Conservation (phyloP, 495 filamentous ascomycete species). For the Penicillium parvum region DNA sequence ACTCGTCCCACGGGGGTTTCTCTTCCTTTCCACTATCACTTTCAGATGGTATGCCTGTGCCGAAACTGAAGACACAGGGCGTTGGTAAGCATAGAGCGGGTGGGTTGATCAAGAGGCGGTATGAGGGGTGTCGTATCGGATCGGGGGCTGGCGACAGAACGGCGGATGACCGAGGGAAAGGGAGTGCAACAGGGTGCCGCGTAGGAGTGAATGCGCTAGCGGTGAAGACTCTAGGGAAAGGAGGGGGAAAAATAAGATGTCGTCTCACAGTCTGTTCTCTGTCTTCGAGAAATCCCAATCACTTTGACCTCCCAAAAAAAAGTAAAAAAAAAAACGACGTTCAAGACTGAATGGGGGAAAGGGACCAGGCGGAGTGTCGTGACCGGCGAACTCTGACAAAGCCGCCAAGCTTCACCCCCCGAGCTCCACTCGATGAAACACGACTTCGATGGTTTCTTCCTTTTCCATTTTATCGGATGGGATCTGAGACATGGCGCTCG, state of each 20-base stretch:
- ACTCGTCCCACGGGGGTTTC: not conserved
- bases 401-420: conserved; percentile 24
- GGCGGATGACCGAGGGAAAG: conserved; percentile 18
- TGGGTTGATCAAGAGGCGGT: not conserved
- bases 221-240: too few relatives aligned
- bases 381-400: conserved; percentile 26
- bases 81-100: conserved; percentile 1
- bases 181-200: too few relatives aligned
- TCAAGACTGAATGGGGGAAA: too few relatives aligned
- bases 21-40: too few relatives aligned
- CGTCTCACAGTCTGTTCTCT: too few relatives aligned
- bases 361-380: conserved; percentile 29
- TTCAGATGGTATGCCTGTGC: too few relatives aligned
- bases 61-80: not conserved
- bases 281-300: not conserved
- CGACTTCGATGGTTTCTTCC: conserved; percentile 1
- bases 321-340: conserved; percentile 16
- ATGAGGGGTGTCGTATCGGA: conserved; percentile 7
- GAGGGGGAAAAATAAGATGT: too few relatives aligned
- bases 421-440: conserved; percentile 19
- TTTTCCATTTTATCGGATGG: not conserved
- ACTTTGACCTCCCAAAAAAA: conserved; percentile 1
- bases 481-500: too few relatives aligned
- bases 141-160: conserved; percentile 5
- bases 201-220: too few relatives aligned